phyloP scores from a whole-genome alignment of 805 yeast species.

The Candida tallmaniae region DNA sequence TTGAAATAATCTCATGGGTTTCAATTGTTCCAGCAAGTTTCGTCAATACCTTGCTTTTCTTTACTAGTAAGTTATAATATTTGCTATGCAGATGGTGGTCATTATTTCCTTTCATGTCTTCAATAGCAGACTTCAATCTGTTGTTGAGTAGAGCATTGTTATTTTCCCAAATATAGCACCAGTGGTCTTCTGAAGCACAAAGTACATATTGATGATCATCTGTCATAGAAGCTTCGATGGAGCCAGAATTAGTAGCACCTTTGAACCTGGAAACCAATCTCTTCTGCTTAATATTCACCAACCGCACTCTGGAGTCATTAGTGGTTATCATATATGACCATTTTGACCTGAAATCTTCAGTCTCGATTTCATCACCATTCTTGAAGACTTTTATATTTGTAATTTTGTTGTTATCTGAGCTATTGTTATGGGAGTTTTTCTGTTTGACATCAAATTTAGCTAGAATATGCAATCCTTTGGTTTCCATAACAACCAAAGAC shows the following conservation, averaged over 20 bases:
- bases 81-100: conserved; percentile 28
- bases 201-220: conserved; percentile 57
- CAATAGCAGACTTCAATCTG: conserved; percentile 29
- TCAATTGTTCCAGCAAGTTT: conserved; percentile 21
- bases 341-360: conserved; percentile 12
- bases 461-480: conserved; percentile 53
- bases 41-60: conserved; percentile 24
- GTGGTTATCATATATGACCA: conserved; percentile 57
- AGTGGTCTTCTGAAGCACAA: conserved; percentile 83
- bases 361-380: conserved; percentile 6
- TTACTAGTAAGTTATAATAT: conserved; percentile 21
- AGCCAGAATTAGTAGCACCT: conserved; percentile 68
- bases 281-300: conserved; percentile 52
- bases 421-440: conserved; percentile 13
- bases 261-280: conserved; percentile 62
- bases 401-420: conserved; percentile 44
- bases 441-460: conserved; percentile 28
- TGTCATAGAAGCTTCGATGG: conserved; percentile 61
- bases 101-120: conserved; percentile 32
- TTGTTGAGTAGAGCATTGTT: conserved; percentile 39
- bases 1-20: conserved; percentile 23
- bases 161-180: conserved; percentile 77
- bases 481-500: conserved; percentile 52
- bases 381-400: conserved; percentile 66
- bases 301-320: conserved; percentile 74